Conservation (phyloP, 1,139 yeast genomes). For the Debaryomycetaceae sp. region DNA sequence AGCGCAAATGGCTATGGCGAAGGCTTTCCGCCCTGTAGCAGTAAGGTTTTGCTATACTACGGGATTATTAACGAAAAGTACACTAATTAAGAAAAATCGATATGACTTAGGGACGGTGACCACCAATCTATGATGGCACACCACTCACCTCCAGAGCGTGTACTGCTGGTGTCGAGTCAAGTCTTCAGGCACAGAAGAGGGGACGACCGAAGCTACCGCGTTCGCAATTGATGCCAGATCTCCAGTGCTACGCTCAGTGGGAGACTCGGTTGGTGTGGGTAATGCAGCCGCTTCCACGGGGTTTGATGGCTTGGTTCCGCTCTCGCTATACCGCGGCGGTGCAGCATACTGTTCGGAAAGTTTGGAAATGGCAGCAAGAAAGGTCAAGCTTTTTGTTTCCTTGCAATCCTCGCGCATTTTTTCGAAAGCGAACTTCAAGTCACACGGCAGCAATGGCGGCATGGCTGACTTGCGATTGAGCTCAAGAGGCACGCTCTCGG, state of each 20-base stretch:
- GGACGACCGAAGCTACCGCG: conserved; percentile 28
- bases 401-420: conserved; percentile 20
- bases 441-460: conserved; percentile 24
- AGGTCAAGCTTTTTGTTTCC: conserved; percentile 16
- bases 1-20: no score
- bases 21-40: no score
- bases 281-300: no score
- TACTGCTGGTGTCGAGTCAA: conserved; percentile 24
- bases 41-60: no score
- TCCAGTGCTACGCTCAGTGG: no score
- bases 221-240: conserved; percentile 24
- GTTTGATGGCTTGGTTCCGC: no score
- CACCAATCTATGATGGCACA: no score
- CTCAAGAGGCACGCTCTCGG: conserved; percentile 21
- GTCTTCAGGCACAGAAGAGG: conserved; percentile 17
- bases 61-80: no score
- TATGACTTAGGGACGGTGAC: no score
- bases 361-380: conserved; percentile 14
- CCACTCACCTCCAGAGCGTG: conserved; percentile 21
- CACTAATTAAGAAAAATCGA: no score
- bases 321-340: background rate
- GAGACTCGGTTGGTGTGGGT: no score
- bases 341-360: conserved; percentile 3
- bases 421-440: conserved; percentile 26
- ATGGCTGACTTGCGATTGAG: conserved; percentile 25